Conservation (phyloP, 1,284 basidiomycete species). For the Athelia psychrophila region DNA sequence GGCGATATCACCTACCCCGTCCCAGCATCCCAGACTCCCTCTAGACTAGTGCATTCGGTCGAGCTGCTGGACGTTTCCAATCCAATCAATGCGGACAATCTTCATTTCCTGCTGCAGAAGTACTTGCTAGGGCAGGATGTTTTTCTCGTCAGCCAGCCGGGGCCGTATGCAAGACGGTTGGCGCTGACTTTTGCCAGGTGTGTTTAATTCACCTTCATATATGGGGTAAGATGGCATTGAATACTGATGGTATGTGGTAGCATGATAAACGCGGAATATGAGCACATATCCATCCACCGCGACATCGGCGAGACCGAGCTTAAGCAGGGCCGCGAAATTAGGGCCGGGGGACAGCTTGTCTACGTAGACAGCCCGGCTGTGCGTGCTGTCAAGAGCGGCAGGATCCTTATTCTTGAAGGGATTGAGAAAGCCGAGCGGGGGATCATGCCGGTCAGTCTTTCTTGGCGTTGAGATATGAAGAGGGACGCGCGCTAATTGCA, state of each 20-base stretch:
- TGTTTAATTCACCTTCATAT: slow-evolving; percentile 15
- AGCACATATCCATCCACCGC: slow-evolving; percentile 61
- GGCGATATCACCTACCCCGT: slow-evolving; percentile 57
- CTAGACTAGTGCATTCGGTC: slow-evolving; percentile 42
- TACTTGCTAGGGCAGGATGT: slow-evolving; percentile 66
- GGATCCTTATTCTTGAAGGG: slow-evolving; percentile 64
- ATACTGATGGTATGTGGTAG: too few species aligned
- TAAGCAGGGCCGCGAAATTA: slow-evolving; percentile 66
- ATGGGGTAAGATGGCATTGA: too few species aligned
- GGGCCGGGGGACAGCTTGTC: slow-evolving; percentile 53
- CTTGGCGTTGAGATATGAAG: background rate
- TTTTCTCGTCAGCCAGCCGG: slow-evolving; percentile 62
- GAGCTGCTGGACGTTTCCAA: slow-evolving; percentile 47
- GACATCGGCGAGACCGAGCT: slow-evolving; percentile 71
- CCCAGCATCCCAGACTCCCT: slow-evolving; percentile 41
- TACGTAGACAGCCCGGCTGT: slow-evolving; percentile 68
- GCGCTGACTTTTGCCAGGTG: slow-evolving; percentile 64
- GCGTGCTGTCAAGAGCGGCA: slow-evolving; percentile 60
- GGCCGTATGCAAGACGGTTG: slow-evolving; percentile 59
- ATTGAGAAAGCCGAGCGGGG: slow-evolving; percentile 70
- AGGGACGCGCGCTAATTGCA: too few species aligned
- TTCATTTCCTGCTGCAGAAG: slow-evolving; percentile 67
- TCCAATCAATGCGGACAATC: slow-evolving; percentile 49
- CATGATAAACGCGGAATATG: slow-evolving; percentile 62
- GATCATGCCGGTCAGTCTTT: slow-evolving; percentile 43